phyloP scores from a whole-genome alignment of 2,329 filamentous ascomycete genomes.

The Geosmithia flava region DNA sequence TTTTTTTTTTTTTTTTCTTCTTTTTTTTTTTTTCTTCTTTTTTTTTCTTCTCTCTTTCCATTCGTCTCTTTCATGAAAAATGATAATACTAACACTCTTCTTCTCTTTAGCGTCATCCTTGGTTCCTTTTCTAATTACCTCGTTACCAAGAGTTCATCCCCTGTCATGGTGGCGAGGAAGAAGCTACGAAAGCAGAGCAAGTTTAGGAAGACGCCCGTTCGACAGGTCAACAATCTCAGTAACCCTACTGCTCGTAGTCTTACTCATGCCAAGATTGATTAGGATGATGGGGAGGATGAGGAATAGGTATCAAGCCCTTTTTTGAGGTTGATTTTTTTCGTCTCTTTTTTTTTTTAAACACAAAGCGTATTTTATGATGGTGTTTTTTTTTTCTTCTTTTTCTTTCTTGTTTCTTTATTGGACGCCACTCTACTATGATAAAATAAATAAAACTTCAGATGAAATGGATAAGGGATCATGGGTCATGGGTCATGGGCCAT shows the following conservation, averaged over 20 bases:
- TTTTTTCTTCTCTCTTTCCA: background rate
- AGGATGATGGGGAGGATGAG: background rate
- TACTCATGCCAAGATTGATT: slow-evolving; percentile 66
- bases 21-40: slow-evolving; percentile 29
- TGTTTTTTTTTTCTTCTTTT: too few species aligned
- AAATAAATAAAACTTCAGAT: too few species aligned
- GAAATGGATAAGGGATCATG: too few species aligned
- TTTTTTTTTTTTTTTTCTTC: background rate
- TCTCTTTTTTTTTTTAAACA: too few species aligned
- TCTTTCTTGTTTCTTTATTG: too few species aligned
- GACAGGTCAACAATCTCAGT: slow-evolving; percentile 70
- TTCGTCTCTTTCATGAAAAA: background rate
- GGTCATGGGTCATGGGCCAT: too few species aligned
- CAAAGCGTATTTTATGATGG: too few species aligned
- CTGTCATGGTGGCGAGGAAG: slow-evolving; percentile 95
- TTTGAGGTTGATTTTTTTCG: too few species aligned
- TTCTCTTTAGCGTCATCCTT: slow-evolving; percentile 61
- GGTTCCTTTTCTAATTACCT: slow-evolving; percentile 97
- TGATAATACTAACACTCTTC: background rate
- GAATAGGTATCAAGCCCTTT: too few species aligned
- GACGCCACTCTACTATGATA: too few species aligned
- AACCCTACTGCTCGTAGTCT: slow-evolving; percentile 56
- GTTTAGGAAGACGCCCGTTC: slow-evolving; percentile 54
- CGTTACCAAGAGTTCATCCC: slow-evolving; percentile 90
- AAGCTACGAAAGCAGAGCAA: slow-evolving; percentile 78